A percentile compares a stretch with the other conserved stretches of the same genome.
Evolutionary conservation across 1,139 yeast genomes (phyloP).

Genomic region (Yamadazyma triangularis): DNA sequence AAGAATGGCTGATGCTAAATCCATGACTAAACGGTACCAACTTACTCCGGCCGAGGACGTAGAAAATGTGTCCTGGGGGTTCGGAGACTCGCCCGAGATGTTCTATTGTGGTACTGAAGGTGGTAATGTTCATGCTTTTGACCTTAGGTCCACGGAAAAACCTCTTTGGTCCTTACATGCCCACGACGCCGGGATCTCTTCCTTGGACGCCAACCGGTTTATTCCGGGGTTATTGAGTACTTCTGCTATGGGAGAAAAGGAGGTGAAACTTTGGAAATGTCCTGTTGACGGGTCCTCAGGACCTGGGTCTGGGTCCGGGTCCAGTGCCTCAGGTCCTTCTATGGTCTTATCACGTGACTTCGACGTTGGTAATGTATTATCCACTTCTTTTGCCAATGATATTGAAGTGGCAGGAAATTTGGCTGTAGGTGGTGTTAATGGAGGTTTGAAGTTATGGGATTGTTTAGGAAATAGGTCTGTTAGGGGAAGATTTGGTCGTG

Average conservation of each 20-base stretch:
- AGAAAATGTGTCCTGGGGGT: constrained; percentile 73
- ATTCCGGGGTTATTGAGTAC: constrained; percentile 78
- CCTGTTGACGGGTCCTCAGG: constrained; percentile 27
- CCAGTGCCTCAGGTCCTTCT: constrained; percentile 49
- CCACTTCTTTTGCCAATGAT: constrained; percentile 83
- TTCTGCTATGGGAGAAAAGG: constrained; percentile 88
- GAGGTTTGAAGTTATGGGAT: constrained; percentile 90
- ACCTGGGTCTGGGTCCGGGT: no score
- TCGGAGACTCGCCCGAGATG: constrained; percentile 46
- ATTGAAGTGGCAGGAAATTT: constrained; percentile 80
- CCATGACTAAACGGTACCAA: constrained; percentile 59
- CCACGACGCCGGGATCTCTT: constrained; percentile 89
- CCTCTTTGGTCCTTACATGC: constrained; percentile 97
- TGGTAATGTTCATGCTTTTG: constrained; percentile 88
- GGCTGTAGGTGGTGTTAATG: constrained; percentile 83
- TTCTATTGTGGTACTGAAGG: constrained; percentile 90
- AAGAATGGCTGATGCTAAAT: constrained; percentile 60
- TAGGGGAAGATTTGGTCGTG: constrained; percentile 60
- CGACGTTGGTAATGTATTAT: constrained; percentile 90
- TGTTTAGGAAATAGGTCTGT: constrained; percentile 77
- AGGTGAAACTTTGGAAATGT: constrained; percentile 83
- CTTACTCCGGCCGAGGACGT: constrained; percentile 72
- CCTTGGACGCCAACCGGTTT: constrained; percentile 65
- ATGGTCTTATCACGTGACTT: constrained; percentile 91
- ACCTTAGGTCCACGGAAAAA: constrained; percentile 63